phyloP scores from a whole-genome alignment of 202 grass and related monocot genomes.

The Elaeis oleifera region DNA sequence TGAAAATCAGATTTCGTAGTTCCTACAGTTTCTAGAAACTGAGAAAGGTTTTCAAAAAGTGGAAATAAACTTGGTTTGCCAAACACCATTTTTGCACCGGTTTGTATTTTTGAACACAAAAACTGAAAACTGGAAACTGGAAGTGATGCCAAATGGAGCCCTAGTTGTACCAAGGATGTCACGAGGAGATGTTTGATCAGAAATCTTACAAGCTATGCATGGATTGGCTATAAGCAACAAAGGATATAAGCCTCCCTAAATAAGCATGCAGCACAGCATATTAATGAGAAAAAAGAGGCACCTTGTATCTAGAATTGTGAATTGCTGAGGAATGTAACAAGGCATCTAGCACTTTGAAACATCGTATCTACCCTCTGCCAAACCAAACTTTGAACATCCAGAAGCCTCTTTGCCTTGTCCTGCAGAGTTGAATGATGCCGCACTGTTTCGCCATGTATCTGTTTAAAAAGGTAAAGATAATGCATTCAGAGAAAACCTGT shows the following conservation, averaged over 20 bases:
- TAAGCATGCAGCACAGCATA: background rate
- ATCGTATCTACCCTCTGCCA: slow-evolving; percentile 89
- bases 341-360: slow-evolving; percentile 79
- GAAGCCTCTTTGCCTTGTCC: slow-evolving; percentile 65
- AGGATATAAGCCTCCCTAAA: background rate
- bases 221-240: background rate
- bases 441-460: slow-evolving; percentile 97
- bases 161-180: too few relatives aligned
- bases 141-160: too few relatives aligned
- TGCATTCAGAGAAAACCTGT: too few relatives aligned
- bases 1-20: too few relatives aligned
- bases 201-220: too few relatives aligned
- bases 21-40: too few relatives aligned
- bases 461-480: background rate
- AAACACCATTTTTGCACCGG: too few relatives aligned
- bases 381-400: slow-evolving; percentile 76
- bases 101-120: too few relatives aligned
- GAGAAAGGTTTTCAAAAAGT: too few relatives aligned
- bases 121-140: too few relatives aligned
- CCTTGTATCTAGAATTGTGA: slow-evolving; percentile 50
- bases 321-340: slow-evolving; percentile 90
- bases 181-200: too few relatives aligned
- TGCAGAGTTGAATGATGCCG: slow-evolving; percentile 38
- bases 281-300: background rate
- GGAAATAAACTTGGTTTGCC: too few relatives aligned